phyloP scores from a whole-genome alignment of 305 asterid species.

The Solanum hybrid region DNA sequence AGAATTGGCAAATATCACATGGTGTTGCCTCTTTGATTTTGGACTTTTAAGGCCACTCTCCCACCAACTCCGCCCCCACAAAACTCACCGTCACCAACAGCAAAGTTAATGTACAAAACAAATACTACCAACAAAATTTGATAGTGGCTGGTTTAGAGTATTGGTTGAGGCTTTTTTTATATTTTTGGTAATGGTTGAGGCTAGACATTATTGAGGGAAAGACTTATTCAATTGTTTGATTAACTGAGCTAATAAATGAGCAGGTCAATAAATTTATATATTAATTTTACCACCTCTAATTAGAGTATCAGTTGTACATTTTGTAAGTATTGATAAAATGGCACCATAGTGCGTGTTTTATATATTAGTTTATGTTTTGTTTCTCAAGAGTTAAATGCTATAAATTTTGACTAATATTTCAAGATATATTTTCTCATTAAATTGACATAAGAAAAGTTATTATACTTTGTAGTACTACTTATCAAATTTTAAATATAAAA shows the following conservation, averaged over 20 bases:
- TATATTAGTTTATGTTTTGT: neutral
- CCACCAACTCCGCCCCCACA: slow-evolving; percentile 9
- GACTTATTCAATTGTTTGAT: neutral
- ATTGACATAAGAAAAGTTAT: neutral
- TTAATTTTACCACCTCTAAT: neutral
- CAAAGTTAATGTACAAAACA: neutral
- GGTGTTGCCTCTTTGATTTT: neutral
- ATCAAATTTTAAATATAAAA: neutral
- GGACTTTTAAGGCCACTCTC: neutral
- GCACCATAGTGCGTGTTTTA: neutral
- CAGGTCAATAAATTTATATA: neutral
- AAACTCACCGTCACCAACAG: neutral
- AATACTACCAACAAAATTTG: neutral
- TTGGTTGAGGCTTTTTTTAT: neutral
- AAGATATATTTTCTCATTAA: neutral
- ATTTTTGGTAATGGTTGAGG: neutral
- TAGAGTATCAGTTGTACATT: neutral
- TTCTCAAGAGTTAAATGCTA: neutral
- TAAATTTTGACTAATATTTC: neutral
- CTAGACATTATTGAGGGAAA: neutral
- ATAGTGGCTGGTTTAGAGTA: neutral
- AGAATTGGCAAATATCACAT: neutral
- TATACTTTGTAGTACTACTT: neutral
- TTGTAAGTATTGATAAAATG: neutral
- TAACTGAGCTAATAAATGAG: neutral